phyloP scores from a whole-genome alignment of 164 flowering plant genomes.

The Tetrastigma voinierianum region DNA sequence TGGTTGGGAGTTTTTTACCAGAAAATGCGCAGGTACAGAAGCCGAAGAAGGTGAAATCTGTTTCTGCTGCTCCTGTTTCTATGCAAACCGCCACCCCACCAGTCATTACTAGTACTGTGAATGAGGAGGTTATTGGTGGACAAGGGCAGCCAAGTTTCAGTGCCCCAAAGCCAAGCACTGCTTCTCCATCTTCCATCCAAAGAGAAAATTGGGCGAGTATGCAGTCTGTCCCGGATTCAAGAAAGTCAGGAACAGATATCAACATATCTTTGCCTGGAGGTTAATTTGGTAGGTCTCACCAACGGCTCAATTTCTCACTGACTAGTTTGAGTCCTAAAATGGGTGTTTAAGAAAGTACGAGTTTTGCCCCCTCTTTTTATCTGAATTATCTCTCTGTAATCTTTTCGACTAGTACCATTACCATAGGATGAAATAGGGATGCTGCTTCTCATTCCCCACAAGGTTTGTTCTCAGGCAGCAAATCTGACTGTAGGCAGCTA shows the following conservation, averaged over 20 bases:
- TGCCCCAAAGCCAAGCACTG: conserved; percentile 4
- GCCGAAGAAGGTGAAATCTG: conserved; percentile 20
- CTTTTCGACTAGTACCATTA: background rate
- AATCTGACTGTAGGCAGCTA: conserved; percentile 8
- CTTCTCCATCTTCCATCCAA: conserved; percentile 11
- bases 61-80: conserved; percentile 3
- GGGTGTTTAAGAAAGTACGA: background rate
- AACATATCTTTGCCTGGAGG: conserved; percentile 35
- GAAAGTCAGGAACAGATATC: conserved; percentile 27
- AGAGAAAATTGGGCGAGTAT: conserved; percentile 27
- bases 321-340: background rate
- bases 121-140: conserved; percentile 10
- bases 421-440: conserved; percentile 5
- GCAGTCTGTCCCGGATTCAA: conserved; percentile 16
- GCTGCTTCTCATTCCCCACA: background rate
- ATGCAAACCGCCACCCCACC: conserved; percentile 1
- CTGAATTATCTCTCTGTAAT: background rate
- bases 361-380: background rate
- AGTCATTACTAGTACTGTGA: conserved; percentile 1
- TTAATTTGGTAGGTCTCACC: background rate
- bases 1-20: conserved; percentile 35
- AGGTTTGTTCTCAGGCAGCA: conserved; percentile 2
- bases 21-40: conserved; percentile 20
- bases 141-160: conserved; percentile 8
- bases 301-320: conserved; percentile 1